Conservation (phyloP, 352 stramenopile species). For the Phytophthora niederhauseri region DNA sequence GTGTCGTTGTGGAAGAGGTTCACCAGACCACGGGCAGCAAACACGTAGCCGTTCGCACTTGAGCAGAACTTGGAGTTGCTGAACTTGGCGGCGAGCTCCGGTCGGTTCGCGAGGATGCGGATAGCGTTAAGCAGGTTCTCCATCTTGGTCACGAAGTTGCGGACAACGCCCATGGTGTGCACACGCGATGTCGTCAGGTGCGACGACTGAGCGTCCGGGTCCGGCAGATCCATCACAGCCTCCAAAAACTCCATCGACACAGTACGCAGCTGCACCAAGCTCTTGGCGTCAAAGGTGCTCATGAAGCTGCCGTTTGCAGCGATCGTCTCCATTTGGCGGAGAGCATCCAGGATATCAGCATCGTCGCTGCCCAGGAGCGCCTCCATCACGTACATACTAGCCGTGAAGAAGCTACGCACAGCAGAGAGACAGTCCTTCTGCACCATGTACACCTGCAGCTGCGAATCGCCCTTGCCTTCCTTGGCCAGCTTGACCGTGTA, state of each 20-base stretch:
- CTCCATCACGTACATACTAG: constrained; percentile 76
- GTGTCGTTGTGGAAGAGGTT: constrained; percentile 81
- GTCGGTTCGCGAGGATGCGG: constrained; percentile 56
- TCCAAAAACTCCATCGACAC: constrained; percentile 79
- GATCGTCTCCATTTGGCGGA: constrained; percentile 72
- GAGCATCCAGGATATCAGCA: constrained; percentile 62
- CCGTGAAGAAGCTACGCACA: constrained; percentile 79
- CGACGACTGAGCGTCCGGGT: constrained; percentile 58
- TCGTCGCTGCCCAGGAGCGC: constrained; percentile 67
- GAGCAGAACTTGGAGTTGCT: constrained; percentile 80
- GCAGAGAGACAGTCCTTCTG: constrained; percentile 74
- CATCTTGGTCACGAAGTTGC: constrained; percentile 82
- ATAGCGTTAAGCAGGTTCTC: constrained; percentile 67
- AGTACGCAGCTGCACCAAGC: constrained; percentile 52
- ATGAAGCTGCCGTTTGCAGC: constrained; percentile 66
- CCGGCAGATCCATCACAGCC: constrained; percentile 72
- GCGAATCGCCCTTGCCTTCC: constrained; percentile 70
- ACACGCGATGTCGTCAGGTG: constrained; percentile 58
- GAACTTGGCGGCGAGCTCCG: constrained; percentile 68
- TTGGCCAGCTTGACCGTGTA: constrained; percentile 67
- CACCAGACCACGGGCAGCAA: constrained; percentile 71
- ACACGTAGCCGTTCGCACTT: constrained; percentile 78
- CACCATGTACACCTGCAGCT: constrained; percentile 69
- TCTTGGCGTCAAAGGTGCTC: constrained; percentile 65
- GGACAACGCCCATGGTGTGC: constrained; percentile 75